Percentiles rank a stretch among this genome's conserved stretches.
phyloP scores from a whole-genome alignment of 2,329 filamentous ascomycete species.

The Beauveria sp. region DNA sequence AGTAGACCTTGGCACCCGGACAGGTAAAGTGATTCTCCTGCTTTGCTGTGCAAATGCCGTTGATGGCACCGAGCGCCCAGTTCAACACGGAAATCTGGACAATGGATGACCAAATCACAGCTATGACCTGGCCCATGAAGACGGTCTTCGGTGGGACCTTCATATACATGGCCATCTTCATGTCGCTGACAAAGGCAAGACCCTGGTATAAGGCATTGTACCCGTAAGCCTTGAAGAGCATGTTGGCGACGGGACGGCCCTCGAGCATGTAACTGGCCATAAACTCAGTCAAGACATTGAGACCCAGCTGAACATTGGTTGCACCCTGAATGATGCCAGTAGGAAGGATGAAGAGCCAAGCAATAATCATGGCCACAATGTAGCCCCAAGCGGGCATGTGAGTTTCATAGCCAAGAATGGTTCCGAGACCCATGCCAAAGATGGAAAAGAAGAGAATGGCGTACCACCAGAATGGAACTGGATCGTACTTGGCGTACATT shows the following conservation, averaged over 20 bases:
- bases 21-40: constrained; percentile 45
- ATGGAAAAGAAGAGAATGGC: constrained; percentile 21
- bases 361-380: constrained; percentile 18
- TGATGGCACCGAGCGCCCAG: constrained; percentile 33
- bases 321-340: constrained; percentile 22
- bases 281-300: constrained; percentile 29
- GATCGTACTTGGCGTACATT: constrained; percentile 25
- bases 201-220: constrained; percentile 27
- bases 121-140: constrained; percentile 37
- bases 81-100: constrained; percentile 23
- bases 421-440: constrained; percentile 24
- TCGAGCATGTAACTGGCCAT: constrained; percentile 17
- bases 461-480: constrained; percentile 33
- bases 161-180: constrained; percentile 42
- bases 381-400: constrained; percentile 19
- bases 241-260: constrained; percentile 16
- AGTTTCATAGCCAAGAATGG: constrained; percentile 18
- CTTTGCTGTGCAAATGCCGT: constrained; percentile 36
- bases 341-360: constrained; percentile 16
- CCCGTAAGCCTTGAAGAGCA: constrained; percentile 18
- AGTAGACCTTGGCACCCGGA: constrained; percentile 47
- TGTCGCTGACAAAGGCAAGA: constrained; percentile 36
- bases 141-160: constrained; percentile 38
- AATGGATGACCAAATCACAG: constrained; percentile 30
- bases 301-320: constrained; percentile 23